phyloP scores from a whole-genome alignment of 768 basidiomycete species.

The Boletus reticuloceps region DNA sequence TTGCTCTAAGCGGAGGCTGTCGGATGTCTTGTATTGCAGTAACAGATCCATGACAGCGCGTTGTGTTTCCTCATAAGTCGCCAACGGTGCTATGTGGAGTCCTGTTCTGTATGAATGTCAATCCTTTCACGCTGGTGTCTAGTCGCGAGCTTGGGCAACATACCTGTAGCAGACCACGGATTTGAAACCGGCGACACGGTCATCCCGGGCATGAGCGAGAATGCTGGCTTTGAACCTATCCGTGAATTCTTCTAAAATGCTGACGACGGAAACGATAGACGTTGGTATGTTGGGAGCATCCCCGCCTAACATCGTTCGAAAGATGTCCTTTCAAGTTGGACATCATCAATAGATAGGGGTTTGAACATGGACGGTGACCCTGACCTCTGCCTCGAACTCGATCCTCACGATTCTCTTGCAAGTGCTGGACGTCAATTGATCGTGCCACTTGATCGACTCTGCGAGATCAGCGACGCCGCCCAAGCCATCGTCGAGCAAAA shows the following conservation, averaged over 20 bases:
- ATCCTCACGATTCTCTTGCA: constrained; percentile 66
- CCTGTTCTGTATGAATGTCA: constrained; percentile 47
- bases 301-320: constrained; percentile 22
- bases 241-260: constrained; percentile 30
- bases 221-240: constrained; percentile 38
- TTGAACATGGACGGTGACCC: neutral
- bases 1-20: constrained; percentile 51
- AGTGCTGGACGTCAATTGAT: constrained; percentile 49
- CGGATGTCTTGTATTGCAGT: constrained; percentile 34
- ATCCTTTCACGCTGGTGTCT: neutral
- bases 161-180: constrained; percentile 68
- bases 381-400: constrained; percentile 71
- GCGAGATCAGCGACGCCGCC: constrained; percentile 45
- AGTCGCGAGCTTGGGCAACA: neutral
- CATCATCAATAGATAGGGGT: constrained; percentile 4
- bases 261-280: constrained; percentile 11
- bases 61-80: constrained; percentile 29
- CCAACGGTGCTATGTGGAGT: constrained; percentile 45
- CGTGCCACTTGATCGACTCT: constrained; percentile 60
- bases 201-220: constrained; percentile 37
- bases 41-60: constrained; percentile 32
- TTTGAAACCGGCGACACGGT: constrained; percentile 66
- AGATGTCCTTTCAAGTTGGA: constrained; percentile 5
- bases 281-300: constrained; percentile 6
- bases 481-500: constrained; percentile 75